Conservation (phyloP, 257 asterid genomes). For the Nicotiana obtusifolia region DNA sequence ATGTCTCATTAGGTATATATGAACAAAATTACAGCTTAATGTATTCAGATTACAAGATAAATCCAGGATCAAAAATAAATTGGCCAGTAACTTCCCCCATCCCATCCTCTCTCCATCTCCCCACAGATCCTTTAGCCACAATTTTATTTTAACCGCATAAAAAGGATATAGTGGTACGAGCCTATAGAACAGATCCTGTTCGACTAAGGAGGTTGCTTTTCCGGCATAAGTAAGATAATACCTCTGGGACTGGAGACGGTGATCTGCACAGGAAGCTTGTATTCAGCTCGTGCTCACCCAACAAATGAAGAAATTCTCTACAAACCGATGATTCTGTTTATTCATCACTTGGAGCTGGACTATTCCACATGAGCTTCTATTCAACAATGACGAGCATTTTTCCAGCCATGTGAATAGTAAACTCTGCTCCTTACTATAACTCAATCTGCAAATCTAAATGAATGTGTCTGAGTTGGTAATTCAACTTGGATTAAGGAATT, state of each 20-base stretch:
- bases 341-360: conserved; percentile 3
- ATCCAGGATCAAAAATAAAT: no score
- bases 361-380: not conserved
- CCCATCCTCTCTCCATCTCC: no score
- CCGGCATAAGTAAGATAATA: not conserved
- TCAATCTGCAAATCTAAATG: not conserved
- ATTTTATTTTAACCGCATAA: no score
- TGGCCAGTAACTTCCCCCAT: no score
- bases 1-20: no score
- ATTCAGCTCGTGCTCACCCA: not conserved
- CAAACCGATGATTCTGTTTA: not conserved
- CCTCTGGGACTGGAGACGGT: not conserved
- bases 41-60: no score
- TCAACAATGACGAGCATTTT: not conserved
- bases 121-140: no score
- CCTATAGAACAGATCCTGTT: no score
- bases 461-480: not conserved
- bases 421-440: not conserved
- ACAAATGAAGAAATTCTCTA: conserved; percentile 6
- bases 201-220: not conserved
- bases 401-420: not conserved
- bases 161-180: no score
- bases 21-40: no score
- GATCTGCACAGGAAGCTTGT: conserved; percentile 2
- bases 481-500: not conserved